phyloP scores from a whole-genome alignment of 1,139 yeast species.

The Yamadazyma taylorii region DNA sequence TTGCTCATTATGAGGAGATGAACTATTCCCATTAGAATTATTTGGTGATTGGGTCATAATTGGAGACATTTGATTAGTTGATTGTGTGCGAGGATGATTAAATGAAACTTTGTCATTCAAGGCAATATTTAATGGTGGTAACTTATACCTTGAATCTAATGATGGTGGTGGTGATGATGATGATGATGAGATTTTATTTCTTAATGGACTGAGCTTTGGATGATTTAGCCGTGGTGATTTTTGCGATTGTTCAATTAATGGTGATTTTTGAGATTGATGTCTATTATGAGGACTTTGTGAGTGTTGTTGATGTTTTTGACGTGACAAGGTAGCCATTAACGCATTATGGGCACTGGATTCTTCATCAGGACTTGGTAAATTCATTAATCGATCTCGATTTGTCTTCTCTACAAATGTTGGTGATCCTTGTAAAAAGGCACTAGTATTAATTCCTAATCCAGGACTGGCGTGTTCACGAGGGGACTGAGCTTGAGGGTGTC shows the following conservation, averaged over 20 bases:
- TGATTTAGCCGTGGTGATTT: constrained; percentile 1
- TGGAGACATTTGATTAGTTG: not conserved
- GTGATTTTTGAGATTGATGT: not conserved
- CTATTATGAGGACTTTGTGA: no score
- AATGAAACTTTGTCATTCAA: constrained; percentile 7
- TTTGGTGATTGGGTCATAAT: constrained; percentile 5
- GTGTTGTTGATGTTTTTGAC: constrained; percentile 21
- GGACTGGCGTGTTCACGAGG: constrained; percentile 1
- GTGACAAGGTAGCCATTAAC: constrained; percentile 38
- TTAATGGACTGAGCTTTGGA: constrained; percentile 1
- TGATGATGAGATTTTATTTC: constrained; percentile 9
- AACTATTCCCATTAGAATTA: not conserved
- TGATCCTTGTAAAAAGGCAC: constrained; percentile 22
- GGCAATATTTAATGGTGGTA: constrained; percentile 38
- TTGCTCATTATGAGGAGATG: constrained; percentile 31
- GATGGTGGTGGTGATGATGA: constrained; percentile 11
- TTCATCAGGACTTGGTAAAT: constrained; percentile 36
- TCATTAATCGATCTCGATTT: constrained; percentile 11
- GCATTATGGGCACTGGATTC: constrained; percentile 48
- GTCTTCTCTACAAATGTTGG: constrained; percentile 20
- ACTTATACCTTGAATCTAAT: constrained; percentile 12
- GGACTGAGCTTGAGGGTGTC: not conserved
- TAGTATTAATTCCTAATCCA: not conserved
- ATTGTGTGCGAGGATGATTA: constrained; percentile 1
- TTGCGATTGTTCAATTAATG: no score